phyloP scores from a whole-genome alignment of 2,329 filamentous ascomycete species.

The Acephala macrosclerotiorum region DNA sequence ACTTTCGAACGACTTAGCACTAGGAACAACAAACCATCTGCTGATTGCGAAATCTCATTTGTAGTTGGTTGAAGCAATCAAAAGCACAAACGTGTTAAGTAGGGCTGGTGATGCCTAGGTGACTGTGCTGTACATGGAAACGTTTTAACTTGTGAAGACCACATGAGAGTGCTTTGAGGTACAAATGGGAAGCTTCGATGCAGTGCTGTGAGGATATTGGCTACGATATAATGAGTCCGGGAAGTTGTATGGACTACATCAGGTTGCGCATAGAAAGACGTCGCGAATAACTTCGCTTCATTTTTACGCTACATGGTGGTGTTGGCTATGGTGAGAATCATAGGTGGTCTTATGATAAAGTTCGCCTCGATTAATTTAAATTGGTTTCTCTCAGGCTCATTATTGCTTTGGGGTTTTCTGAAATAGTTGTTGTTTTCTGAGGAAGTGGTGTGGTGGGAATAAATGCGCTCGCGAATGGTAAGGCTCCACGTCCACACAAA shows the following conservation, averaged over 20 bases:
- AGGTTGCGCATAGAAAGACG: not conserved
- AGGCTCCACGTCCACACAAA: constrained; percentile 10
- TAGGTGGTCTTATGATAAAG: not conserved
- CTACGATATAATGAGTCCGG: not conserved
- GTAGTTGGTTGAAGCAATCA: not conserved
- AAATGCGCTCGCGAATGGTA: not conserved
- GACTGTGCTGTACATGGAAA: not conserved
- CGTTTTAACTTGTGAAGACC: not conserved
- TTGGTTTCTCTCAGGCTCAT: not conserved
- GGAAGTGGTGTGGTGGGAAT: not conserved
- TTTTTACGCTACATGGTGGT: not conserved
- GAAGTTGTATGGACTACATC: not conserved
- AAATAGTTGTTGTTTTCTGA: not conserved
- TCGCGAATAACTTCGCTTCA: not conserved
- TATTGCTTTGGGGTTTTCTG: not conserved
- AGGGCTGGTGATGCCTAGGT: not conserved
- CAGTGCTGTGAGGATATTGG: not conserved
- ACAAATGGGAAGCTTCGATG: not conserved
- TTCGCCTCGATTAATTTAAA: not conserved
- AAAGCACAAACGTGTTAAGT: not conserved
- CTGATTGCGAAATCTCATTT: not conserved
- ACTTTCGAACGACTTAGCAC: not conserved
- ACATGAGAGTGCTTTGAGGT: not conserved
- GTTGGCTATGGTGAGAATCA: not conserved
- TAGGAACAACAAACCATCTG: not conserved